Conservation (phyloP, 768 basidiomycete genomes). For the Amanita inopinata region DNA sequence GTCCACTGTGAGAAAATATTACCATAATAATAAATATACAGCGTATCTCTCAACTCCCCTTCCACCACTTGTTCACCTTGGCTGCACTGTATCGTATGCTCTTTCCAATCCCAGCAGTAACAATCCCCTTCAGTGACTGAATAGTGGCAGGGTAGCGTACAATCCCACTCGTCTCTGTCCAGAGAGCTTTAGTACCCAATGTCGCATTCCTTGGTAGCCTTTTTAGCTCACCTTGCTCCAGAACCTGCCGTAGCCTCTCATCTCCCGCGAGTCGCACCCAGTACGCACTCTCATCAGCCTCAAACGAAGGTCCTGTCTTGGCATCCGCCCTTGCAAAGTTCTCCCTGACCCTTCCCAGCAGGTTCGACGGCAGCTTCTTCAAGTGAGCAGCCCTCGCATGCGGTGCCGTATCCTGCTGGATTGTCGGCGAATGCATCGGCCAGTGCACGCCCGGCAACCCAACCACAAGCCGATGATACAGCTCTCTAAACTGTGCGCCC, state of each 20-base stretch:
- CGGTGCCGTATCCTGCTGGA: conserved; percentile 69
- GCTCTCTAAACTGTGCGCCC: conserved; percentile 71
- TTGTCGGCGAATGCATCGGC: conserved; percentile 35
- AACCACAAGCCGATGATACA: conserved; percentile 74
- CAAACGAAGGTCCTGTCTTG: conserved; percentile 23
- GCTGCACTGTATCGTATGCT: conserved; percentile 63
- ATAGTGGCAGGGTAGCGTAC: conserved; percentile 77
- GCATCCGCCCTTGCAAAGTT: conserved; percentile 32
- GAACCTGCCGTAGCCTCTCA: conserved; percentile 37
- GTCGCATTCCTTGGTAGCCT: background rate
- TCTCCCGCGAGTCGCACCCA: conserved; percentile 69
- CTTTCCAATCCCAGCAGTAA: conserved; percentile 74
- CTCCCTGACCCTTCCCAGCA: conserved; percentile 47
- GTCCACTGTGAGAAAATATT: conserved; percentile 1
- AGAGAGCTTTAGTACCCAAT: conserved; percentile 1
- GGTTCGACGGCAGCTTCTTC: conserved; percentile 64
- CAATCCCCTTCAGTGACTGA: conserved; percentile 79
- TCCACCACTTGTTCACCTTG: conserved; percentile 86
- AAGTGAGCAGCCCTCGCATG: conserved; percentile 65
- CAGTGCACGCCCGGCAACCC: conserved; percentile 78
- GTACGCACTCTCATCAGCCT: conserved; percentile 65
- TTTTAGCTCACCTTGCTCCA: conserved; percentile 41
- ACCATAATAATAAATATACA: conserved; percentile 16
- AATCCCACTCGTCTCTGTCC: conserved; percentile 62
- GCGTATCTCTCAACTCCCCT: conserved; percentile 19